These are phyloP conservation scores for Arthonia radiata DNA, from an alignment of 495 filamentous ascomycete species.

Conservation along the genomic window DNA sequence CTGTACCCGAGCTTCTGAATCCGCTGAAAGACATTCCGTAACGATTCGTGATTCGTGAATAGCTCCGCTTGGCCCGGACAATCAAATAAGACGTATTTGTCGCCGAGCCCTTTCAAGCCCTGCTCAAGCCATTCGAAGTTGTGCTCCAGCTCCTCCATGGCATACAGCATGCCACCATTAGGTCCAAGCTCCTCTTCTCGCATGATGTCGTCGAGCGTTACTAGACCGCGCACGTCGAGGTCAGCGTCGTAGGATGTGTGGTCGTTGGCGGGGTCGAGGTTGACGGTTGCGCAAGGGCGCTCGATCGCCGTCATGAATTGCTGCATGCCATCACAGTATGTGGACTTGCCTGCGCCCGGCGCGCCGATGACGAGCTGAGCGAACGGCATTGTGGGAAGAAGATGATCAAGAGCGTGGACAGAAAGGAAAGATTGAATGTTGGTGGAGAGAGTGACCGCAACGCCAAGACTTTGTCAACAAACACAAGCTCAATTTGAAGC, in stretches of 20 bases:
- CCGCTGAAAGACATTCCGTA: constrained; percentile 73
- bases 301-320: constrained; percentile 91
- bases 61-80: constrained; percentile 93
- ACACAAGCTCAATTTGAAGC: neutral
- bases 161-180: constrained; percentile 80
- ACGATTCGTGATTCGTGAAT: constrained; percentile 74
- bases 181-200: constrained; percentile 72
- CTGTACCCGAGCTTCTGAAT: constrained; percentile 82
- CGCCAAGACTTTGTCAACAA: constrained; percentile 2
- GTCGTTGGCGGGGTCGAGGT: constrained; percentile 95
- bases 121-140: constrained; percentile 79
- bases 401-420: neutral
- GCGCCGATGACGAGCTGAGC: constrained; percentile 73
- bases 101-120: constrained; percentile 44
- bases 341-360: constrained; percentile 86
- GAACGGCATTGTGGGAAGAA: constrained; percentile 27
- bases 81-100: constrained; percentile 88
- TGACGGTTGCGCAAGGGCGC: constrained; percentile 80
- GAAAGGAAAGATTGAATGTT: constrained; percentile 1
- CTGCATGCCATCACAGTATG: constrained; percentile 95
- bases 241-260: constrained; percentile 54
- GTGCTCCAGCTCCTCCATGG: constrained; percentile 79
- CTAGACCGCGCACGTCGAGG: constrained; percentile 68
- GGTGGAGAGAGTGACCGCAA: neutral
- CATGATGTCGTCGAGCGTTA: constrained; percentile 89